Base-by-base conservation (phyloP, 2,329 filamentous ascomycete species). In the Dactylellina parvicollis region DNA sequence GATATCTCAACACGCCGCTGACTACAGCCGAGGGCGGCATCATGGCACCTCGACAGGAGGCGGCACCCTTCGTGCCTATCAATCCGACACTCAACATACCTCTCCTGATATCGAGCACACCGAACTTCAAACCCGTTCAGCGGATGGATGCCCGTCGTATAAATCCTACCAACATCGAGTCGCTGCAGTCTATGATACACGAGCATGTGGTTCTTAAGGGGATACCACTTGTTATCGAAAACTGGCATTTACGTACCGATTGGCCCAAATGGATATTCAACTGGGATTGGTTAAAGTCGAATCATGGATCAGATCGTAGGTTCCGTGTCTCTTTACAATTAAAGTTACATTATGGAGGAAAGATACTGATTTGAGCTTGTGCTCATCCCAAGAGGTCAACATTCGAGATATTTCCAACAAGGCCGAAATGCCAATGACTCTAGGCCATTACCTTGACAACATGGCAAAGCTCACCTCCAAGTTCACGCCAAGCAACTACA, bases 221-320 rank as follows among this genome's bases (percentile, higher is more conserved):
- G 1, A 92, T 92, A 76, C 95, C 95, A 1, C 83, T 99, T 4
- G 91, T 98, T 9, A 90, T 99, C 61, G 92, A 96, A 78, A 92
- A 92, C 16, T 98, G 95, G 85, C 87, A 96, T 74, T 83, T 88
- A 34, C 85, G 87, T 28, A 82, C 97, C 30, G 76, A 76, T 59
- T 78, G 76, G 42, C 90, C 95, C 56, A 86, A 86, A 44, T 87
- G 87, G 81, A 87, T 96, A 0, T 98, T 98, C 80, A 91, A 88
- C 42, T 84, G 85, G 4, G 84, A 88, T 64, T 99, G 94, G 93
- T 83, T 99, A 34, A 88, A 90, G 78, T 84, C 87, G 60, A 90
- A 90, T 32, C 88, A 92, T 79, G 89, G 92, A 76, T 90, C 89
- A 76, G 95, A 96, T 81, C 86, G 91, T 92, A 80, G 79, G 86